Conservation (phyloP, 1,139 yeast genomes). For the Casaregolazyma lundiana region DNA sequence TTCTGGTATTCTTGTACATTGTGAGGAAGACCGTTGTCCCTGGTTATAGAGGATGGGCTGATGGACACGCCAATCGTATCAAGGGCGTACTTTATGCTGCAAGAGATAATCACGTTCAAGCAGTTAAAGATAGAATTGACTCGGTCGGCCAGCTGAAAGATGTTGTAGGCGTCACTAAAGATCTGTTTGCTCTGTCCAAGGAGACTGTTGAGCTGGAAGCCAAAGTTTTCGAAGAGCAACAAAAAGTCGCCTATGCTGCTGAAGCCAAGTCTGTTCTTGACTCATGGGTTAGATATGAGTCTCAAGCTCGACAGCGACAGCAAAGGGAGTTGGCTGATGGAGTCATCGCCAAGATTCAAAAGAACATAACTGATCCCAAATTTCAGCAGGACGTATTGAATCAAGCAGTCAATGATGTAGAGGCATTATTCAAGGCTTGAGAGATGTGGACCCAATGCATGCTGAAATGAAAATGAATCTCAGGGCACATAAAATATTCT, state of each 20-base stretch:
- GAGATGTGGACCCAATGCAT: constrained; percentile 7
- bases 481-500: background rate
- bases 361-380: constrained; percentile 79
- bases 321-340: constrained; percentile 86
- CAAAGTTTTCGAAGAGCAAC: constrained; percentile 86
- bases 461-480: background rate
- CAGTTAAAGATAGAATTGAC: constrained; percentile 88
- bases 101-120: constrained; percentile 83
- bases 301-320: constrained; percentile 92
- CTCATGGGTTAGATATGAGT: constrained; percentile 98
- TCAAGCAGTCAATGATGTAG: constrained; percentile 89
- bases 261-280: constrained; percentile 96
- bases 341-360: constrained; percentile 83
- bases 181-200: constrained; percentile 87
- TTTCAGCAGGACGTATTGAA: constrained; percentile 90
- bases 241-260: constrained; percentile 74
- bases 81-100: constrained; percentile 78
- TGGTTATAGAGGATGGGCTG: constrained; percentile 91
- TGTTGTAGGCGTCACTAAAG: constrained; percentile 87
- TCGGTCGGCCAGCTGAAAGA: constrained; percentile 85
- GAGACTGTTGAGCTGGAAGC: constrained; percentile 97
- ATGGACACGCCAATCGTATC: constrained; percentile 81
- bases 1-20: constrained; percentile 69
- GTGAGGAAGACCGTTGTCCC: constrained; percentile 90
- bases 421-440: constrained; percentile 59